Conservation (phyloP, 768 basidiomycete genomes). For the Mycena crocata region DNA sequence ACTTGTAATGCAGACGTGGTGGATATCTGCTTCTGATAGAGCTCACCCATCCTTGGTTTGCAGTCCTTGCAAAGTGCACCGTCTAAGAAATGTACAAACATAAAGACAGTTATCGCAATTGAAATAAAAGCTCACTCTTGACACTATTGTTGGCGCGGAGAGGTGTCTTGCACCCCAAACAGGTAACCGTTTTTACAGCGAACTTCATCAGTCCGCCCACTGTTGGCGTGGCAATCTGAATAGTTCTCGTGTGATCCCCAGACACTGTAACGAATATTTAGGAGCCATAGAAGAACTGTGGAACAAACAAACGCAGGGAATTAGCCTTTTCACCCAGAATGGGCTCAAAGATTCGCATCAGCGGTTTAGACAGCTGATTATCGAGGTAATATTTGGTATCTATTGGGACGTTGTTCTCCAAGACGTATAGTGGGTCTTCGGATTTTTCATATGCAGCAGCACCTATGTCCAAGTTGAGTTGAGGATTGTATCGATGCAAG, state of each 20-base stretch:
- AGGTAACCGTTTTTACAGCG: conserved; percentile 94
- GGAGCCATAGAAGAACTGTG: conserved; percentile 15
- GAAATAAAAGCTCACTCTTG: conserved; percentile 58
- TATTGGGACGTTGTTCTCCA: conserved; percentile 98
- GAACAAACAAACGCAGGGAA: conserved; percentile 72
- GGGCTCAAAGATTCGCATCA: conserved; percentile 98
- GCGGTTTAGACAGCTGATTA: conserved; percentile 96
- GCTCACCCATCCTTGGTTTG: conserved; percentile 82
- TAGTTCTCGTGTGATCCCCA: conserved; percentile 95
- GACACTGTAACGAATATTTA: conserved; percentile 70
- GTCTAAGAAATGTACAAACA: conserved; percentile 63
- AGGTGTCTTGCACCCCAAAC: conserved; percentile 95
- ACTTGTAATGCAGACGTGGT: conserved; percentile 85
- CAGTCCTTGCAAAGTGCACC: conserved; percentile 97
- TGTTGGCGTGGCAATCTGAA: conserved; percentile 96
- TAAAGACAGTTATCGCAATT: background rate
- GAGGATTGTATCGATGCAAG: too few species aligned
- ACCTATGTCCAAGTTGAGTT: conserved; percentile 57
- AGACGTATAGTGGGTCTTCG: conserved; percentile 96
- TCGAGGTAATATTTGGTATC: conserved; percentile 99
- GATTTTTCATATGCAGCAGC: conserved; percentile 99
- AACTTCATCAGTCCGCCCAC: conserved; percentile 99
- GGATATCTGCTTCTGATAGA: conserved; percentile 91
- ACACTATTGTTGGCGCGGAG: conserved; percentile 82
- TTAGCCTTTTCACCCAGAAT: conserved; percentile 93